Base-by-base conservation (phyloP, 495 filamentous ascomycete species). In the Talaromyces trachyspermus region DNA sequence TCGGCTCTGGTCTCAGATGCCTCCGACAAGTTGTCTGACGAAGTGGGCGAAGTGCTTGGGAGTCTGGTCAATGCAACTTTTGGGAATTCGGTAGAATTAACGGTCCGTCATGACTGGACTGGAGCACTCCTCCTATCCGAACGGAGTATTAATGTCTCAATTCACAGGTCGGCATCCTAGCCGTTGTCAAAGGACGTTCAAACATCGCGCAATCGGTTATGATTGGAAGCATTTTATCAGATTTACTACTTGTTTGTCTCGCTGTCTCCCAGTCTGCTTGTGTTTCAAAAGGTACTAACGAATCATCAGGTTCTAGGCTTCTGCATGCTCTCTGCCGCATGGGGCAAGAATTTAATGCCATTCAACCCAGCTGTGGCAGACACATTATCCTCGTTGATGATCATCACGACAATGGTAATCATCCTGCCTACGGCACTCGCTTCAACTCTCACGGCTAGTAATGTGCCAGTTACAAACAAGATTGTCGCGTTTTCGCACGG, bases 331-430 rank as follows among this genome's bases (percentile, higher is more conserved):
- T 58, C 48, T 12, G 54, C 50, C 5, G 43, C 51, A 12, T 54
- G 48, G 35, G 50, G 53, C 23, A 54, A 51, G 24, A 26, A 53
- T 20, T 77, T 89, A 53, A 83, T 89, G 48, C 77, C 70, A 59
- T 57, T 59, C 43, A 59, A 59, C 39, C 15, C 17, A 10, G 43
- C 48, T 15, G 30, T 57, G 5, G 50, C 56, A n/a, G 53, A 52
- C 20, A 57, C 56, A n/a, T 29, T 59, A 18, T 59, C 56, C 5
- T 59, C 55, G 11, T 22, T 62, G 18, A 62, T 62, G 49, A 49
- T 59, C 42, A 48, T 52, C 10, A 46, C 58, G 11, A 41, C 52
- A 10, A 52, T 59, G n/a, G 48, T 50, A 10, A 38, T 50, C 12
- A 48, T 64, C 18, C 49, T 55, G 1, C 61, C 61, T 29, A 54